phyloP scores from a whole-genome alignment of 2,329 filamentous ascomycete species.

The Chalara sp. region DNA sequence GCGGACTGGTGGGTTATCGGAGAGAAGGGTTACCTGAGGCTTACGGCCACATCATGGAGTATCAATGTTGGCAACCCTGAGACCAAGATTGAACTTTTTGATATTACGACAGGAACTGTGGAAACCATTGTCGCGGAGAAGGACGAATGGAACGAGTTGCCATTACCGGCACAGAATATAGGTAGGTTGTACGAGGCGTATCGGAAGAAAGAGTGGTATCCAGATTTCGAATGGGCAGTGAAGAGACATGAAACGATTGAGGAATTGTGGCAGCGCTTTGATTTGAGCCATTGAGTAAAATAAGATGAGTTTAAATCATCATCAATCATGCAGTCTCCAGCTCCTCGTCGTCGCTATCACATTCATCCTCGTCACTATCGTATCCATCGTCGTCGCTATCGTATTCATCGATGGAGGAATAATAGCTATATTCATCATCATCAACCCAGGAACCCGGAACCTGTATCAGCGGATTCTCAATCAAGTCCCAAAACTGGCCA shows the following conservation, averaged over 20 bases:
- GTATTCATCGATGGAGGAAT: too few species aligned
- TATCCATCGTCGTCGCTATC: too few species aligned
- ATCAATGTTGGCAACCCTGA: conserved; percentile 28
- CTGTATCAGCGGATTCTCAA: too few species aligned
- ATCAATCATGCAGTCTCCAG: too few species aligned
- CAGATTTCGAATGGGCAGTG: conserved; percentile 35
- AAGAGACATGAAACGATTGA: conserved; percentile 42
- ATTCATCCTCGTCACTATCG: too few species aligned
- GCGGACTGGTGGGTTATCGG: conserved; percentile 45
- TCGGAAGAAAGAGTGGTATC: conserved; percentile 34
- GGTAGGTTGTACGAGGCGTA: conserved; percentile 50
- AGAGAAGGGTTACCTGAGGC: conserved; percentile 40
- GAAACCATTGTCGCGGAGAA: conserved; percentile 37
- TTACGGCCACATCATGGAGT: conserved; percentile 19
- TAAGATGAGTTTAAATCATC: too few species aligned
- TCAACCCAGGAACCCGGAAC: too few species aligned
- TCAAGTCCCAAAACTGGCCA: too few species aligned
- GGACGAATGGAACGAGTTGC: conserved; percentile 40
- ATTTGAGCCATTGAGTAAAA: too few species aligned
- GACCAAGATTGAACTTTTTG: conserved; percentile 43
- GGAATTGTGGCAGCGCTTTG: conserved; percentile 6
- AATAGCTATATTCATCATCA: too few species aligned
- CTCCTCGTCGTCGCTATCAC: too few species aligned
- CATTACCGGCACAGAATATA: conserved; percentile 39
- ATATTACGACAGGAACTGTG: conserved; percentile 38